Evolutionary conservation across 257 asterid species (phyloP).

Genomic region (Echites panduratus): DNA sequence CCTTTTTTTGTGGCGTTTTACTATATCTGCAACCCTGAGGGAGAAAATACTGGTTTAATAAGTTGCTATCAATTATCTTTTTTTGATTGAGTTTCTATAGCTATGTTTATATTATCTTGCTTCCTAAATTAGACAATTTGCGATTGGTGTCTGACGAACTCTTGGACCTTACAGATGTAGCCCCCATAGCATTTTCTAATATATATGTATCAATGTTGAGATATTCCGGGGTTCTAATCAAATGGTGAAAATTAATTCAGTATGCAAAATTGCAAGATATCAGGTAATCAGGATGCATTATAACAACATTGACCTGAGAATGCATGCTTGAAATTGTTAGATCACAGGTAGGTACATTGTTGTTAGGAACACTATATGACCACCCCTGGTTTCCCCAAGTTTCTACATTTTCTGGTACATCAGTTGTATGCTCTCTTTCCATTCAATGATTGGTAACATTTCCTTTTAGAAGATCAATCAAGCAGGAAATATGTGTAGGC

Average conservation of each 20-base stretch:
- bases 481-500: background rate
- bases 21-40: background rate
- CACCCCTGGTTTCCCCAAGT: background rate
- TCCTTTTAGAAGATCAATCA: background rate
- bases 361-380: background rate
- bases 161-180: background rate
- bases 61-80: background rate
- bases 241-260: background rate
- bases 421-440: conserved; percentile 1
- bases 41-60: background rate
- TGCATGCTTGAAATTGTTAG: background rate
- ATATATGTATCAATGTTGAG: background rate
- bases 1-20: background rate
- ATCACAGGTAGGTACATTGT: background rate
- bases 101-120: too few species aligned
- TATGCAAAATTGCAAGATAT: background rate
- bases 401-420: background rate
- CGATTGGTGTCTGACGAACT: background rate
- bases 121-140: background rate
- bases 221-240: background rate
- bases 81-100: background rate
- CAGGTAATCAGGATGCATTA: background rate
- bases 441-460: background rate
- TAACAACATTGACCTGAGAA: background rate
- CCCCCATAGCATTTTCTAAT: background rate